phyloP scores from a whole-genome alignment of 768 basidiomycete genomes.

The Gloeostereum incarnatum region DNA sequence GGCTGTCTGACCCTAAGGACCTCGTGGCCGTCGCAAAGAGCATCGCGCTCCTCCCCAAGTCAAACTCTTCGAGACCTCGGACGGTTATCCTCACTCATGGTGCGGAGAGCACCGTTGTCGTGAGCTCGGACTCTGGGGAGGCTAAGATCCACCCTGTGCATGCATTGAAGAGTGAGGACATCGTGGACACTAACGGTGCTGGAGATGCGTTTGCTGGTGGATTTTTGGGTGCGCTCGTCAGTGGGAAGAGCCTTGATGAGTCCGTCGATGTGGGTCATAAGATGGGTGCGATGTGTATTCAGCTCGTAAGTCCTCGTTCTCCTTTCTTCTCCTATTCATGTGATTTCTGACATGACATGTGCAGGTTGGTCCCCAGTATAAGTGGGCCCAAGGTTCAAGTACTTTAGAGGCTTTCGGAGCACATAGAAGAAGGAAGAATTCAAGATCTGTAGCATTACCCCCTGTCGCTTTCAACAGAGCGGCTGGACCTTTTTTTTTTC shows the following conservation, averaged over 20 bases:
- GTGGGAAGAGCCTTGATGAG: constrained; percentile 72
- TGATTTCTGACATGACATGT: constrained; percentile 1
- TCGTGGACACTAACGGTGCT: constrained; percentile 97
- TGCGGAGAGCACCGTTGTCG: constrained; percentile 66
- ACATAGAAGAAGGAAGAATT: too few species aligned
- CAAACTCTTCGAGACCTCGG: constrained; percentile 68
- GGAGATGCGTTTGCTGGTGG: constrained; percentile 98
- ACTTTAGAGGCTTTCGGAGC: too few species aligned
- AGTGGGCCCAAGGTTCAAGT: constrained; percentile 41
- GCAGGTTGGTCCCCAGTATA: constrained; percentile 41
- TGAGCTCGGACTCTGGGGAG: constrained; percentile 45
- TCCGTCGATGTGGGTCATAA: constrained; percentile 81
- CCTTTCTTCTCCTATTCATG: background rate
- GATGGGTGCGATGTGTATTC: constrained; percentile 78
- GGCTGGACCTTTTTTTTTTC: too few species aligned
- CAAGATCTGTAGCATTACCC: too few species aligned
- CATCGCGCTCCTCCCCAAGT: constrained; percentile 71
- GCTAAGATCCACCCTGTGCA: constrained; percentile 52
- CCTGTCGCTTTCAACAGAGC: too few species aligned
- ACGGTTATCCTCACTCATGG: constrained; percentile 91
- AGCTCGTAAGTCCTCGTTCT: constrained; percentile 17
- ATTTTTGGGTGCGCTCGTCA: constrained; percentile 79
- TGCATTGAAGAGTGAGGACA: constrained; percentile 47
- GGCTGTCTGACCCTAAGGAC: constrained; percentile 57
- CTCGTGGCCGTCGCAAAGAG: constrained; percentile 59